Base-by-base conservation (phyloP, 2,329 filamentous ascomycete genomes). In the Sphaerulina musiva region DNA sequence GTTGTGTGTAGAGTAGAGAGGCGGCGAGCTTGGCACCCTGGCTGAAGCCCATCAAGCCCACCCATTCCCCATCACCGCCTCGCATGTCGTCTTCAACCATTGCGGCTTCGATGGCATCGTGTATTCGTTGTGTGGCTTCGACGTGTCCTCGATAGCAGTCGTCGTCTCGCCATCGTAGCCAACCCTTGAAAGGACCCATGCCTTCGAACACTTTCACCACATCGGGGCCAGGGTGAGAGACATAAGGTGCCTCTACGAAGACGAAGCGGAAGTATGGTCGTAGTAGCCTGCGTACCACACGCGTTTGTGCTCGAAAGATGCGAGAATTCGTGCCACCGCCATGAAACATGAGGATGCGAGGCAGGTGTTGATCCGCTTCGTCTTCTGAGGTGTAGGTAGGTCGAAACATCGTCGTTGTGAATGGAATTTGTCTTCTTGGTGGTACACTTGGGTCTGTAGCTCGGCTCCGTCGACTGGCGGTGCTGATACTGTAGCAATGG, bases 1-100 rank as follows among this genome's bases (percentile, higher is more conserved):
- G 59, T 42, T 61, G 54, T 8, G 75, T 72, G 62, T 77, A 78
- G 39, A 86, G 70, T 57, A 86, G 48, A 56, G 81, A 83, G 1
- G 78, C 80, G 1, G 77, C 78, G 4, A 85, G 64, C 69, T 82
- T 84, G 17, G 81, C 82, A 42, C 84, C 84, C 66, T 86, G 83
- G 48, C 81, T 85, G 68, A 87, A 87, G 0, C 84, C 84, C 48
- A 86, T 62, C 8, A 86, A 58, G 0, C 73, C 84, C 8, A 84
- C 78, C 76, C 80, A 84, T 10, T 74, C 70, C 0, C 83, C 83
- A 0, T 72, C 76, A 1, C 73, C 80, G n/a, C 76, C 76, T 6
- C 52, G 55, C n/a, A 55, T 53, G 60, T 78, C 70, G 63, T 85
- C 81, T 4, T 66, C 70, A 8, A 73, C 71, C 76, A 84, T 83